Conservation (phyloP, 352 stramenopile genomes). For the Aphanomyces cochlioides region DNA sequence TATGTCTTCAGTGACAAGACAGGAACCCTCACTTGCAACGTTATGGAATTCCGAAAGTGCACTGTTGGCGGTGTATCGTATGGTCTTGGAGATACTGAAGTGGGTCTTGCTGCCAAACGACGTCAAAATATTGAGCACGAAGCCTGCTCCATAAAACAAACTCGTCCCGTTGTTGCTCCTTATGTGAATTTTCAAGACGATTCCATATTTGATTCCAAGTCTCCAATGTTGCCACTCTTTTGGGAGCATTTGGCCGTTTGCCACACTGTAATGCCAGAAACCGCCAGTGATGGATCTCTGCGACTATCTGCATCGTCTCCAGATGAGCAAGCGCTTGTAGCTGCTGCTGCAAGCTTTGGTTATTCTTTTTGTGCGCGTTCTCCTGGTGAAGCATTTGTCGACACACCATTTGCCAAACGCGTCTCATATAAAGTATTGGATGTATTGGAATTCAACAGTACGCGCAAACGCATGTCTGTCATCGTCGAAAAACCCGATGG, state of each 20-base stretch:
- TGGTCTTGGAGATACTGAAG: conserved; percentile 84
- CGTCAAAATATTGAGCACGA: conserved; percentile 45
- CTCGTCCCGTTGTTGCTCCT: conserved; percentile 63
- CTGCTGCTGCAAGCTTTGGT: conserved; percentile 74
- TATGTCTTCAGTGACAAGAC: conserved; percentile 95
- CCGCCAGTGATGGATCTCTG: conserved; percentile 77
- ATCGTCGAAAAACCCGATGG: conserved; percentile 62
- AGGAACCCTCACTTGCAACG: conserved; percentile 93
- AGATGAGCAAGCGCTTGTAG: conserved; percentile 87
- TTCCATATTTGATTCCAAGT: conserved; percentile 60
- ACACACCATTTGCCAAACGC: conserved; percentile 29
- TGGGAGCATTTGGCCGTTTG: conserved; percentile 88
- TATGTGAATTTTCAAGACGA: conserved; percentile 88
- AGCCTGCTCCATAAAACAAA: conserved; percentile 20
- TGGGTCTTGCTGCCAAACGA: conserved; percentile 65
- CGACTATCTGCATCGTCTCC: conserved; percentile 89
- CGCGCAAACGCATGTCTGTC: conserved; percentile 94
- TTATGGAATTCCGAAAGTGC: conserved; percentile 97
- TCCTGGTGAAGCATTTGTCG: conserved; percentile 66
- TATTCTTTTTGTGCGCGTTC: conserved; percentile 72
- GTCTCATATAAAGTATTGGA: conserved; percentile 83
- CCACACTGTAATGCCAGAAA: conserved; percentile 98
- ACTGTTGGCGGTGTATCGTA: conserved; percentile 93
- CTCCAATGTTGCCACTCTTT: conserved; percentile 58
- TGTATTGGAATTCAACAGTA: conserved; percentile 93